A percentile compares a stretch with the other conserved stretches of the same genome.
phyloP scores from a whole-genome alignment of 345 rosid genomes.

The Zanthoxylum bungeanum region DNA sequence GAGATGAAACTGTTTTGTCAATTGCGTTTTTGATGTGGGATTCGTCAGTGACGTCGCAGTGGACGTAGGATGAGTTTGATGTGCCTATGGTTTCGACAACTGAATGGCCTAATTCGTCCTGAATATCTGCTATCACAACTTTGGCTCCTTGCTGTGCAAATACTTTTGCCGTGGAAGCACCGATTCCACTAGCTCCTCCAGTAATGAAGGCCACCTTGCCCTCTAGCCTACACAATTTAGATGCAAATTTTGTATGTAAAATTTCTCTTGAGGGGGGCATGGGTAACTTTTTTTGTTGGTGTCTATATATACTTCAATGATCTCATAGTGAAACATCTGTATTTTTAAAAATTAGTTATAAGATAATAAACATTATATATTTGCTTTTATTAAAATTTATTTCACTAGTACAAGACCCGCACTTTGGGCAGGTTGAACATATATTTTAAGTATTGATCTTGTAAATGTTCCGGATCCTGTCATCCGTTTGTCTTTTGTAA shows the following conservation, averaged over 20 bases:
- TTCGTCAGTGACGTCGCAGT: conserved; percentile 37
- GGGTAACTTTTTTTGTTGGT: not conserved
- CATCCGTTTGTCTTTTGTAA: too few species aligned
- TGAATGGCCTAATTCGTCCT: conserved; percentile 28
- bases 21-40: conserved; percentile 23
- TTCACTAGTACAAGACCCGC: too few species aligned
- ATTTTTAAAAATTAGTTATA: too few species aligned
- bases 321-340: too few species aligned
- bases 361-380: too few species aligned
- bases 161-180: conserved; percentile 23
- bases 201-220: conserved; percentile 38
- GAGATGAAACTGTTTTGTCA: conserved; percentile 24
- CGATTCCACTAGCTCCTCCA: conserved; percentile 33
- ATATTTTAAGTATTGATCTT: too few species aligned
- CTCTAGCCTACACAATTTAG: conserved; percentile 20
- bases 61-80: conserved; percentile 21
- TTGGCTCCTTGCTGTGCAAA: conserved; percentile 32
- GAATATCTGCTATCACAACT: conserved; percentile 28
- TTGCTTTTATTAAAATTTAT: too few species aligned
- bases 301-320: not conserved
- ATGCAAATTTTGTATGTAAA: not conserved
- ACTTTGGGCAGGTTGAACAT: too few species aligned
- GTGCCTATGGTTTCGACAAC: conserved; percentile 21
- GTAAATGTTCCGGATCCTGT: too few species aligned
- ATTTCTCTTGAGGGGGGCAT: too few species aligned